These are phyloP conservation scores for Lunasporangiospora selenospora DNA, from an alignment of 192 early-diverging fungal genomes.

Conservation along the genomic window DNA sequence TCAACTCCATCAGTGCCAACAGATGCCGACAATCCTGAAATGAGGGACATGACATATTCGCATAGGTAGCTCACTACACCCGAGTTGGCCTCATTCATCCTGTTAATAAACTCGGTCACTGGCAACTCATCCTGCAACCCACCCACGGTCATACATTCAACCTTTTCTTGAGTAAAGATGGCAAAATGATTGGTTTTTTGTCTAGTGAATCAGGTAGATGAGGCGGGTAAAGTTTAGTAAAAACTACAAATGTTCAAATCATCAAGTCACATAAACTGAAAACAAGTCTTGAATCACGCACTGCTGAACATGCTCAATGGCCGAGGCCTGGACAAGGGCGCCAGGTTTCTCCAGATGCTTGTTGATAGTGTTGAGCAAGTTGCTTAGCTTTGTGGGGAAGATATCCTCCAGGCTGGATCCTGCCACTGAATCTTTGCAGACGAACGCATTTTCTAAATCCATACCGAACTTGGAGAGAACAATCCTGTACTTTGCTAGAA, in stretches of 20 bases:
- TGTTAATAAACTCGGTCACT: slow-evolving; percentile 16
- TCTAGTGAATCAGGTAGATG: slow-evolving; percentile 1
- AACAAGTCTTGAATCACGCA: slow-evolving; percentile 1
- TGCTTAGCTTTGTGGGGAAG: slow-evolving; percentile 23
- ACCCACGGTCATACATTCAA: neutral
- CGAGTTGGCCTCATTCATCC: slow-evolving; percentile 27
- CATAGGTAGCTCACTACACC: slow-evolving; percentile 34
- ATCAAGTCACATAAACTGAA: neutral
- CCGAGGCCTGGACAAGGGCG: slow-evolving; percentile 31
- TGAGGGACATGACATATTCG: slow-evolving; percentile 8
- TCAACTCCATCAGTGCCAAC: neutral
- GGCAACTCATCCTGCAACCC: slow-evolving; percentile 8
- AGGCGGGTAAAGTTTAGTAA: neutral
- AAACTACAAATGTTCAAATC: neutral
- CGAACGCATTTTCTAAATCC: slow-evolving; percentile 33
- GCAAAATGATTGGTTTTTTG: slow-evolving; percentile 47
- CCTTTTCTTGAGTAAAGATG: slow-evolving; percentile 27
- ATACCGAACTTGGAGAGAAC: slow-evolving; percentile 41
- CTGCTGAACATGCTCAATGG: slow-evolving; percentile 35
- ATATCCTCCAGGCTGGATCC: slow-evolving; percentile 8
- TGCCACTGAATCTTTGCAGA: no score
- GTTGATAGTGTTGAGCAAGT: slow-evolving; percentile 25
- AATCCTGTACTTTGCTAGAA: slow-evolving; percentile 36
- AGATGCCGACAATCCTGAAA: slow-evolving; percentile 1
- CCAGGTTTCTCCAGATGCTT: slow-evolving; percentile 40